Conservation (phyloP, 2,329 filamentous ascomycete species). For the Penicillium nordicum region DNA sequence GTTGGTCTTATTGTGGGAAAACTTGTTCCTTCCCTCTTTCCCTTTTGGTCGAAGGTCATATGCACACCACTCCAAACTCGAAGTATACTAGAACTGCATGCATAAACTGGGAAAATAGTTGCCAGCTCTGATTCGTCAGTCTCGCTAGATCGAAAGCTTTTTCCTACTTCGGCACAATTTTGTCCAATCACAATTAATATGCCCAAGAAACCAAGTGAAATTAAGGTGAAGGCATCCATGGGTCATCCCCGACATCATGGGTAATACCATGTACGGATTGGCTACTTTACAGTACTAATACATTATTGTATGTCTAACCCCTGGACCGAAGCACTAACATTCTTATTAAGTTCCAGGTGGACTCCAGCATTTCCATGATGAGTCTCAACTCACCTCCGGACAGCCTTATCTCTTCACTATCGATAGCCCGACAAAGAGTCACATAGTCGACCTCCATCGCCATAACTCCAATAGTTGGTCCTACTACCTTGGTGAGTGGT, state of each 20-base stretch:
- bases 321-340: neutral
- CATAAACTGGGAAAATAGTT: neutral
- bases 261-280: neutral
- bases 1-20: neutral
- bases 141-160: neutral
- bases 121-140: neutral
- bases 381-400: slow-evolving; percentile 23
- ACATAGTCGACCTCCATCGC: slow-evolving; percentile 33
- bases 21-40: neutral
- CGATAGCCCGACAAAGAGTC: slow-evolving; percentile 21
- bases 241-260: neutral
- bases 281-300: neutral
- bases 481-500: slow-evolving; percentile 65
- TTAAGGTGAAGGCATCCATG: neutral
- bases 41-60: neutral
- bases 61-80: neutral
- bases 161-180: neutral
- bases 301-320: neutral
- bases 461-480: slow-evolving; percentile 44
- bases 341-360: neutral
- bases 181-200: neutral
- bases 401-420: slow-evolving; percentile 14
- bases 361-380: neutral
- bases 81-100: neutral
- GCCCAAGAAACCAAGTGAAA: neutral